These are phyloP conservation scores for Raphanus sativus DNA, from an alignment of 345 rosid species.

Conservation along the genomic window DNA sequence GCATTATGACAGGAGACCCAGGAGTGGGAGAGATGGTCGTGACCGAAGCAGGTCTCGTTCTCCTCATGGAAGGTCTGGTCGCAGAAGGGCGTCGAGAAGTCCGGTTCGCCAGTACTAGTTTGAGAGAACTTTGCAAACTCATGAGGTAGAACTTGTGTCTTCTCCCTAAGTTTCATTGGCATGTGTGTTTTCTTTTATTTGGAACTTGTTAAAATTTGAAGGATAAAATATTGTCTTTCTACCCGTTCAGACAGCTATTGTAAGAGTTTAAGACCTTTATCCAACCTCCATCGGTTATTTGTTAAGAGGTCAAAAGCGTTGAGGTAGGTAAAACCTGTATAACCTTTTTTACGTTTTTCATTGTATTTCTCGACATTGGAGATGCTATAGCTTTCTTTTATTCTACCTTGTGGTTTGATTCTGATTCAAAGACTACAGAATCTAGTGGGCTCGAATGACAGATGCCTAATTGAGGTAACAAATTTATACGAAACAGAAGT, in stretches of 20 bases:
- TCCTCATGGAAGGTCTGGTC: constrained; percentile 68
- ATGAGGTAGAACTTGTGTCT: constrained; percentile 79
- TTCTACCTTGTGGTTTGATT: constrained; percentile 25
- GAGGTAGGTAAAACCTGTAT: constrained; percentile 76
- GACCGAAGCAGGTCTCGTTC: constrained; percentile 82
- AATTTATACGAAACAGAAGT: constrained; percentile 24
- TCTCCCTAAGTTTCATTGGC: constrained; percentile 43
- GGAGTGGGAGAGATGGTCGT: constrained; percentile 70
- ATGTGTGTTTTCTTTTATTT: constrained; percentile 38
- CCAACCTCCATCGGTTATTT: constrained; percentile 49
- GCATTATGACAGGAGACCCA: constrained; percentile 58
- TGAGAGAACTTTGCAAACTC: constrained; percentile 48
- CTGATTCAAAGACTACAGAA: constrained; percentile 43
- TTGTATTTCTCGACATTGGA: constrained; percentile 41
- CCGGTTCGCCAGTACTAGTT: constrained; percentile 65
- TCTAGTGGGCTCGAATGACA: constrained; percentile 46
- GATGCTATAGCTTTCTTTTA: constrained; percentile 41
- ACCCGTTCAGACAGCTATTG: constrained; percentile 82
- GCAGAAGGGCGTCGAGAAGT: constrained; percentile 73
- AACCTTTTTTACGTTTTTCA: constrained; percentile 37
- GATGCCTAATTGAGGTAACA: constrained; percentile 66
- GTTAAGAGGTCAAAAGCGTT: constrained; percentile 63
- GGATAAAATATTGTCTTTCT: constrained; percentile 55
- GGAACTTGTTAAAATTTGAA: constrained; percentile 49
- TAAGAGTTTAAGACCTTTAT: constrained; percentile 58